Conservation (phyloP, 192 early-diverging fungal genomes). For the Jimgerdemannia flammicorona region DNA sequence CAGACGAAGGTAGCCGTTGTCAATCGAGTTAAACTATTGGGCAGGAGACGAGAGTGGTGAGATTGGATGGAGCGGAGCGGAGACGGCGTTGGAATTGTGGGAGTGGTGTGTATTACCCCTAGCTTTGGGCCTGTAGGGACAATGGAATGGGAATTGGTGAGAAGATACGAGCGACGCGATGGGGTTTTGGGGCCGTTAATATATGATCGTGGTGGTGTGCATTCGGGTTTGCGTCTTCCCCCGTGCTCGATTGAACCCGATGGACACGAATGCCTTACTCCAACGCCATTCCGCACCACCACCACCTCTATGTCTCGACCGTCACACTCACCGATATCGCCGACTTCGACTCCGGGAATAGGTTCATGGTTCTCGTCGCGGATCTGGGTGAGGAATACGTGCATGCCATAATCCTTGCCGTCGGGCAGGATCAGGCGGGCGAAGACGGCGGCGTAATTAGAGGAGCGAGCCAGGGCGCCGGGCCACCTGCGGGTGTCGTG, state of each 20-base stretch:
- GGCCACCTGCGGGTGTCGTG: conserved; percentile 51
- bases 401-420: conserved; percentile 55
- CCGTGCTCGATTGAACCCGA: no score
- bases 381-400: conserved; percentile 51
- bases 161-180: background rate
- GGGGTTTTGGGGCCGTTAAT: no score
- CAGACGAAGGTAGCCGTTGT: conserved; percentile 84
- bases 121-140: conserved; percentile 57
- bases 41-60: background rate
- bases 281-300: no score
- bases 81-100: no score
- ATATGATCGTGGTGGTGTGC: no score
- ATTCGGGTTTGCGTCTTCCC: no score
- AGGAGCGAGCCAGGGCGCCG: conserved; percentile 76
- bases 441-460: conserved; percentile 71
- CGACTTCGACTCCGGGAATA: conserved; percentile 31
- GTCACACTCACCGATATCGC: conserved; percentile 25
- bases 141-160: conserved; percentile 34
- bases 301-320: no score
- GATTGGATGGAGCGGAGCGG: background rate
- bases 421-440: conserved; percentile 71
- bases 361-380: conserved; percentile 30
- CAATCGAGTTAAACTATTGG: conserved; percentile 19
- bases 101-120: conserved; percentile 18
- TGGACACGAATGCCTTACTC: no score